Percentiles rank a stretch among this genome's conserved stretches.
Conservation (phyloP, 108 stramenopile genomes). For the Skeletonema tropicum region DNA sequence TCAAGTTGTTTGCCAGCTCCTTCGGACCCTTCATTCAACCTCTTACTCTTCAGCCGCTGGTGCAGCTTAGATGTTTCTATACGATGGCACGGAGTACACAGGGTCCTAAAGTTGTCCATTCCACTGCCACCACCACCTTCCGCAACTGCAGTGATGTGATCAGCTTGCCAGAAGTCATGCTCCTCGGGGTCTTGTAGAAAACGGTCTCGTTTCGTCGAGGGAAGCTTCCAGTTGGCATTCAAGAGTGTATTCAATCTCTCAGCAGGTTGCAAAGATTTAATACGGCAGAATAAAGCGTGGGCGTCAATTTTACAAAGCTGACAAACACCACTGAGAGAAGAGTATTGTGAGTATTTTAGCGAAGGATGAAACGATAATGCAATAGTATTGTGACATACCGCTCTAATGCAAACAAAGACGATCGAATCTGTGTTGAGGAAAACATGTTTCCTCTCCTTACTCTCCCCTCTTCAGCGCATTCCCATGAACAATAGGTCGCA, state of each 20-base stretch:
- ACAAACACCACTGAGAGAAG: slow-evolving; percentile 30
- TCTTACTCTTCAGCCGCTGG: slow-evolving; percentile 25
- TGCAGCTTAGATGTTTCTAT: slow-evolving; percentile 53
- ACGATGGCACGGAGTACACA: slow-evolving; percentile 78
- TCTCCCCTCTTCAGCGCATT: slow-evolving; percentile 69
- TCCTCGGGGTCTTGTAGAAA: slow-evolving; percentile 66
- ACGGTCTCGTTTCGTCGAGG: slow-evolving; percentile 50
- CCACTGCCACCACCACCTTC: slow-evolving; percentile 77
- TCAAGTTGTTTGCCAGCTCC: neutral
- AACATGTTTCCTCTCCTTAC: slow-evolving; percentile 64
- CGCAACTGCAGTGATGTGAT: slow-evolving; percentile 82
- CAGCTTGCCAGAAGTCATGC: slow-evolving; percentile 86
- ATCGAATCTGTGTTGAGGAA: slow-evolving; percentile 52
- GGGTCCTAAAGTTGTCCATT: slow-evolving; percentile 76
- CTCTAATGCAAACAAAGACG: slow-evolving; percentile 65
- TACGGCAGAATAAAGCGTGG: slow-evolving; percentile 59
- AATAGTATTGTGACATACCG: slow-evolving; percentile 33
- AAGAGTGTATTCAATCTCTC: slow-evolving; percentile 70
- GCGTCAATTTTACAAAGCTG: slow-evolving; percentile 51
- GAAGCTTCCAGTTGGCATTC: slow-evolving; percentile 70
- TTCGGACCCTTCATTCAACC: neutral
- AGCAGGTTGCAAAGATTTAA: slow-evolving; percentile 65
- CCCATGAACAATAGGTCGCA: slow-evolving; percentile 64
- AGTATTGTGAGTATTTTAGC: neutral
- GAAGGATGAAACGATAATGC: slow-evolving; percentile 6